Evolutionary conservation across 2,329 filamentous ascomycete species (phyloP).

Genomic region (Pyrenophora teres): DNA sequence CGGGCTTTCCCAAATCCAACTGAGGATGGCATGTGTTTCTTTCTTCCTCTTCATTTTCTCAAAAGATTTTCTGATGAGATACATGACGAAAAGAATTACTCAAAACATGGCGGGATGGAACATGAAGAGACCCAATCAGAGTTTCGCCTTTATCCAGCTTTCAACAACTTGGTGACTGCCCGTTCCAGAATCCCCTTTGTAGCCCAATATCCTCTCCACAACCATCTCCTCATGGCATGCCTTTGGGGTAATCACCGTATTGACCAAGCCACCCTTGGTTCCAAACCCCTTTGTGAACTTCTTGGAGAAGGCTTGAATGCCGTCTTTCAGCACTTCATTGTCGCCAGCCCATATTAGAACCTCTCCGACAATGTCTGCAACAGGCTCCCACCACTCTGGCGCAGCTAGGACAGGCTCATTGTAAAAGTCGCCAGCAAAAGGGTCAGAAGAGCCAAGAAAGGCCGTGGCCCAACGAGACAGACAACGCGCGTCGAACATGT

Average conservation of each 20-base stretch:
- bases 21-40: no score
- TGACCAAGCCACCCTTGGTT: slow-evolving; percentile 35
- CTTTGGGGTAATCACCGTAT: slow-evolving; percentile 44
- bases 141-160: slow-evolving; percentile 46
- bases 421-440: slow-evolving; percentile 59
- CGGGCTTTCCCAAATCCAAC: no score
- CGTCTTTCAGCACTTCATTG: slow-evolving; percentile 62
- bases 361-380: slow-evolving; percentile 52
- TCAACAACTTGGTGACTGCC: slow-evolving; percentile 45
- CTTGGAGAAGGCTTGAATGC: slow-evolving; percentile 57
- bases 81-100: no score
- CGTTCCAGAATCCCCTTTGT: slow-evolving; percentile 44
- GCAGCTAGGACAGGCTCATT: slow-evolving; percentile 58
- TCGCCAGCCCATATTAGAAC: slow-evolving; percentile 60
- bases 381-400: slow-evolving; percentile 58
- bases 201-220: slow-evolving; percentile 47
- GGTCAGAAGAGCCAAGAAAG: slow-evolving; percentile 52
- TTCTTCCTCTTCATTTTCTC: no score
- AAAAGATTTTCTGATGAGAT: no score
- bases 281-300: slow-evolving; percentile 53
- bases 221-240: slow-evolving; percentile 52
- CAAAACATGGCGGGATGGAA: no score
- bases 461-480: slow-evolving; percentile 54
- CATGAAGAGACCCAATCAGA: slow-evolving; percentile 22
- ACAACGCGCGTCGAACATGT: slow-evolving; percentile 53